These are phyloP conservation scores for Aegle marmelos DNA, from an alignment of 345 rosid genomes.

Conservation along the genomic window DNA sequence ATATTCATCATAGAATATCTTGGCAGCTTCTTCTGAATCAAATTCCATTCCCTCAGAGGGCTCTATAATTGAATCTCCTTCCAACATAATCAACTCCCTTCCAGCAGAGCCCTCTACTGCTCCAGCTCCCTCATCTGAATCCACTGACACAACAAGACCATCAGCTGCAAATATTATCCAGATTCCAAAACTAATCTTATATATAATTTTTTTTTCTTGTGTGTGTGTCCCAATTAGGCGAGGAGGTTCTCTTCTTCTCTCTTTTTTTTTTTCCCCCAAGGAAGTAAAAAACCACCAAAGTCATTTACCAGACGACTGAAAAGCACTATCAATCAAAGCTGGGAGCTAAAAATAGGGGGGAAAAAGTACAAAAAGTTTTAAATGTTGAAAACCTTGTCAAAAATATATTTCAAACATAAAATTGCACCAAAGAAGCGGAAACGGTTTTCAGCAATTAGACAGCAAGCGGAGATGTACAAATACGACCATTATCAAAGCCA, in stretches of 20 bases:
- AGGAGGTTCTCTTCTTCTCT: not conserved
- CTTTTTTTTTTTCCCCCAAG: not conserved
- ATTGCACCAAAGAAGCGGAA: too few relatives aligned
- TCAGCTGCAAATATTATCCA: not conserved
- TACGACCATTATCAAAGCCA: not conserved
- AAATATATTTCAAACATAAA: not conserved
- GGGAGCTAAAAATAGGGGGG: not conserved
- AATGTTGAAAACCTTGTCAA: not conserved
- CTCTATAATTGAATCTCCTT: slow-evolving; percentile 41
- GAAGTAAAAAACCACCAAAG: not conserved
- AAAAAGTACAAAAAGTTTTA: too few relatives aligned
- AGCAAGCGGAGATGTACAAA: not conserved
- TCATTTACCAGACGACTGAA: not conserved
- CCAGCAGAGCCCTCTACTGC: slow-evolving; percentile 38
- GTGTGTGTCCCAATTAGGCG: not conserved
- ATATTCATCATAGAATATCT: slow-evolving; percentile 80
- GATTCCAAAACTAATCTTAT: not conserved
- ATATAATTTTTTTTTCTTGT: too few relatives aligned
- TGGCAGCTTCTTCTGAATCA: slow-evolving; percentile 87
- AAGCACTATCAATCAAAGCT: not conserved
- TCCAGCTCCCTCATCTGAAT: slow-evolving; percentile 43
- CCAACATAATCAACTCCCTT: slow-evolving; percentile 25
- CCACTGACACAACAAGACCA: slow-evolving; percentile 42
- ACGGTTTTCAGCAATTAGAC: not conserved
- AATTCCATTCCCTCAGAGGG: slow-evolving; percentile 83